Conservation (phyloP, 129 eudicot species). For the Tanacetum coccineum region DNA sequence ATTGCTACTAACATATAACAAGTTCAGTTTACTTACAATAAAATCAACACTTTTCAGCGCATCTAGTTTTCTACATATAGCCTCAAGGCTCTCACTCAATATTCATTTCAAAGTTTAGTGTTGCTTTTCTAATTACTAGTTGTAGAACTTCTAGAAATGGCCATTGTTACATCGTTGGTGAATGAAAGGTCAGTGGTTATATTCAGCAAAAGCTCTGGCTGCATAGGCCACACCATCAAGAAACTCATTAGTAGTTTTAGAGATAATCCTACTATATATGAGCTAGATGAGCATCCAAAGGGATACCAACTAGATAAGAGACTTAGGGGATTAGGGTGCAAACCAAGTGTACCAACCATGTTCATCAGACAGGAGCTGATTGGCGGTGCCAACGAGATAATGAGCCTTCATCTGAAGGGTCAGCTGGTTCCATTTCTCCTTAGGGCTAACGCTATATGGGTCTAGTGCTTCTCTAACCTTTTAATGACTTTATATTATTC, state of each 20-base stretch:
- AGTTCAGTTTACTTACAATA: constrained; percentile 22
- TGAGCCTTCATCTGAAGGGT: constrained; percentile 65
- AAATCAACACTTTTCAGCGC: not conserved
- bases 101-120: not conserved
- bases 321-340: constrained; percentile 42
- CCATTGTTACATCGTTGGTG: constrained; percentile 36
- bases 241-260: constrained; percentile 63
- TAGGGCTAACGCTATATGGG: constrained; percentile 78
- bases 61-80: not conserved
- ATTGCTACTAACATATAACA: too few relatives aligned
- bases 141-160: constrained; percentile 28
- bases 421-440: constrained; percentile 63
- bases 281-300: constrained; percentile 52
- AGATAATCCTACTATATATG: constrained; percentile 60
- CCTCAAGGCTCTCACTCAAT: too few relatives aligned
- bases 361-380: constrained; percentile 50
- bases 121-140: not conserved
- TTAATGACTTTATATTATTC: not conserved
- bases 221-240: constrained; percentile 63
- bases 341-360: constrained; percentile 64
- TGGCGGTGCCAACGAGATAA: constrained; percentile 76
- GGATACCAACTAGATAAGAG: constrained; percentile 52
- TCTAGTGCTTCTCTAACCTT: not conserved
- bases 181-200: constrained; percentile 57
- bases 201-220: constrained; percentile 60